Conservation (phyloP, 176 grass and related monocot species). For the barley (Hordeum vulgare) region DNA sequence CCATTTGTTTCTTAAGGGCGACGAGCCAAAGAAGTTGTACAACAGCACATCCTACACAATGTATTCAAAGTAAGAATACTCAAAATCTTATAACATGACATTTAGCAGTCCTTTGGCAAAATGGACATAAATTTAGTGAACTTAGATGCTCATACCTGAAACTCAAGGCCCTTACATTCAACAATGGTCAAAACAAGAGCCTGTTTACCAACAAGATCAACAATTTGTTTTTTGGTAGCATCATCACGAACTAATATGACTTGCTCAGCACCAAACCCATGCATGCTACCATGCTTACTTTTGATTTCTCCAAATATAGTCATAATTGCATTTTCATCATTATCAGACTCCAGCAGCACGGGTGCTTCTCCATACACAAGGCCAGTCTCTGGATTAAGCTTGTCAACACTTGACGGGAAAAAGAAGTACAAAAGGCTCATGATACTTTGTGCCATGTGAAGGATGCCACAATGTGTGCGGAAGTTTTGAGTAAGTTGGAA, state of each 20-base stretch:
- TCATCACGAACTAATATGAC: slow-evolving; percentile 77
- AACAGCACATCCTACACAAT: slow-evolving; percentile 69
- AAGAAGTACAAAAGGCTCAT: slow-evolving; percentile 73
- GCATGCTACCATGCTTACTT: background rate
- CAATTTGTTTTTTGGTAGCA: slow-evolving; percentile 60
- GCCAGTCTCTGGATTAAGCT: slow-evolving; percentile 64
- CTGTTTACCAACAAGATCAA: slow-evolving; percentile 56
- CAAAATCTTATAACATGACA: background rate
- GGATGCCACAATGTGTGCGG: slow-evolving; percentile 67
- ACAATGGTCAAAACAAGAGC: slow-evolving; percentile 83
- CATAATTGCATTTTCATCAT: slow-evolving; percentile 74
- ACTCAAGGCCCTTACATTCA: slow-evolving; percentile 94
- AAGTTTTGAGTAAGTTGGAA: slow-evolving; percentile 89
- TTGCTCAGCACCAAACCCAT: slow-evolving; percentile 89
- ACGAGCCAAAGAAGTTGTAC: slow-evolving; percentile 80
- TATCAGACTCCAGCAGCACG: slow-evolving; percentile 62
- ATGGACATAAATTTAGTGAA: background rate
- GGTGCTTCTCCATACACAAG: slow-evolving; percentile 84
- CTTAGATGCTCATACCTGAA: slow-evolving; percentile 53
- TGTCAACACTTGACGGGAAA: slow-evolving; percentile 70
- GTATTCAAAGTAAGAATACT: background rate
- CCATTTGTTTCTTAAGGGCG: slow-evolving; percentile 70
- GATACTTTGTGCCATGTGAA: slow-evolving; percentile 73
- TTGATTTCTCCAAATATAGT: slow-evolving; percentile 71
- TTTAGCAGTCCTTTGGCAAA: background rate